Base-by-base conservation (phyloP, 805 yeast genomes). In the Metschnikowia colocasiae region DNA sequence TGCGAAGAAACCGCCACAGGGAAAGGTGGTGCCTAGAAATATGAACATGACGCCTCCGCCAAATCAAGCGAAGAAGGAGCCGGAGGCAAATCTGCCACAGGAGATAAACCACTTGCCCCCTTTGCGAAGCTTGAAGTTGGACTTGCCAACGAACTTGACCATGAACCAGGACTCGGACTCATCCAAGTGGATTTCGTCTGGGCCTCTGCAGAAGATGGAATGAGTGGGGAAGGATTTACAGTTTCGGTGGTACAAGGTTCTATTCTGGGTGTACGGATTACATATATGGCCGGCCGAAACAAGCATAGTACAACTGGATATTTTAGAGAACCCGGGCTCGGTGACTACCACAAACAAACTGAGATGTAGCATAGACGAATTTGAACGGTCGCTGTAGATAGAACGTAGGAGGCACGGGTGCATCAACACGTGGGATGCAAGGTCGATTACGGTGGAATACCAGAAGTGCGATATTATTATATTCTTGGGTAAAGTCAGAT, bases 61-160 rank as follows among this genome's bases (percentile, higher is more conserved):
- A 13, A 25, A 15, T 4, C 16, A 23, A 6, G 19, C 12, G 5
- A 36, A 23, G 26, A 29, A 19, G 9, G 33, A 39, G 10, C n/a
- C 16, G 10, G 32, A 18, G 26, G 34, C 19, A n/a, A 23, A 16
- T 15, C 29, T 36, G 40, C 40, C 29, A 25, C n/a, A 22, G 15
- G 52, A 46, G 35, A 35, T 47, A 4, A 61, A 54, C 43, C 52
- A 58, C 37, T 63, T 79, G 39, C 83, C 83, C 1, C 72, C 82
- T 18, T 61, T 79, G 40, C 61, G 79, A 42, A 74, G 80, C 31
- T 66, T 79, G 57, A 75, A 77, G 45, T 64, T 78, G 32, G 79
- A 75, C 51, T 66, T 78, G 45, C 82, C 82, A 2, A 69, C 70
- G 16, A 75, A 69, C 41, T 57, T 72, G 29, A 43, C 53, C 32